Conservation (phyloP, 768 basidiomycete species). For the Pleurotus cornucopiae region DNA sequence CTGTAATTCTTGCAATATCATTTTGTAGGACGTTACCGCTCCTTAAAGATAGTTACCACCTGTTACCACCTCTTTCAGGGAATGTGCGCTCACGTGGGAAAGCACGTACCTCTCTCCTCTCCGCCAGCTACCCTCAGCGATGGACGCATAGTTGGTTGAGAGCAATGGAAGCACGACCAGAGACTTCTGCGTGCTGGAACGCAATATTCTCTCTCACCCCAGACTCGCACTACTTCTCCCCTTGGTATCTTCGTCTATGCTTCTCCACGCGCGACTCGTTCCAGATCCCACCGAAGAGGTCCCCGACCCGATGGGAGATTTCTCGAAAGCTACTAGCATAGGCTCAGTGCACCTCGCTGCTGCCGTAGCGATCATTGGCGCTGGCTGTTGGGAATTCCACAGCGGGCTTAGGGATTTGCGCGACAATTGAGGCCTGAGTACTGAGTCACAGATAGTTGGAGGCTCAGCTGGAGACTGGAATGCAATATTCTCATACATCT, state of each 20-base stretch:
- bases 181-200: slow-evolving; percentile 29
- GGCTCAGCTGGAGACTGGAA: slow-evolving; percentile 26
- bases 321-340: not conserved
- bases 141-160: too few species aligned
- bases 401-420: slow-evolving; percentile 52
- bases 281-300: slow-evolving; percentile 28
- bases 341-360: not conserved
- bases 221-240: slow-evolving; percentile 63
- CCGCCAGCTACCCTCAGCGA: too few species aligned
- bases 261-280: slow-evolving; percentile 58
- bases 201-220: slow-evolving; percentile 67
- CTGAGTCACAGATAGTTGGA: too few species aligned
- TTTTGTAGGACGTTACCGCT: too few species aligned
- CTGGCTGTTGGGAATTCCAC: slow-evolving; percentile 56
- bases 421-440: slow-evolving; percentile 16
- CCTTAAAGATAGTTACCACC: too few species aligned
- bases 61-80: too few species aligned
- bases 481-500: slow-evolving; percentile 69
- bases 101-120: too few species aligned
- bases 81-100: too few species aligned
- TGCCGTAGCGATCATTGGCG: not conserved
- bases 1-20: too few species aligned
- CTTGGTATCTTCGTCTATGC: slow-evolving; percentile 57
- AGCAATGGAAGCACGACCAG: too few species aligned
- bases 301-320: slow-evolving; percentile 12